These are phyloP conservation scores for Aquilaria agallochum DNA, from an alignment of 441 rosid genomes.

Conservation along the genomic window DNA sequence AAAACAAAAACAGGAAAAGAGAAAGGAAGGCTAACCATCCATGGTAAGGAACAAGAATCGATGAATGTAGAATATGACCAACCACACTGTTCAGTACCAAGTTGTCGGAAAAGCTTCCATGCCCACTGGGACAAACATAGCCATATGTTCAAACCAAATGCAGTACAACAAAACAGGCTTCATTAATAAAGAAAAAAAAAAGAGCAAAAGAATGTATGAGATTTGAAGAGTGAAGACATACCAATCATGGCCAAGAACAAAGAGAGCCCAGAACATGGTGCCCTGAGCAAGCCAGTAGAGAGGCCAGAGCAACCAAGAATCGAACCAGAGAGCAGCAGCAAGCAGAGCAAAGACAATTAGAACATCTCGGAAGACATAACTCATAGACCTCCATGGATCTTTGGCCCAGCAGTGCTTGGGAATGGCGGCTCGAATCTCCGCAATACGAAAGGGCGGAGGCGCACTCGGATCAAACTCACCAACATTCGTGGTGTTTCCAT, in stretches of 20 bases:
- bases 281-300: slow-evolving; percentile 36
- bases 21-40: slow-evolving; percentile 23
- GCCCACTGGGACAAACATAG: slow-evolving; percentile 21
- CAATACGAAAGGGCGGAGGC: slow-evolving; percentile 33
- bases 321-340: slow-evolving; percentile 23
- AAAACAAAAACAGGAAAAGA: background rate
- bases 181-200: background rate
- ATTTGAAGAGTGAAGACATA: background rate
- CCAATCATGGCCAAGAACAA: slow-evolving; percentile 41
- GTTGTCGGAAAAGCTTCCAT: slow-evolving; percentile 32
- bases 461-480: slow-evolving; percentile 26
- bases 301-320: slow-evolving; percentile 31
- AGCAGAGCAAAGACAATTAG: slow-evolving; percentile 22
- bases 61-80: slow-evolving; percentile 32
- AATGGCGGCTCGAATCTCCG: slow-evolving; percentile 35
- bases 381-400: slow-evolving; percentile 30
- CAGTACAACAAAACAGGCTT: background rate
- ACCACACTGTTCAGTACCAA: slow-evolving; percentile 28
- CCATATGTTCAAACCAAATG: background rate
- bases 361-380: slow-evolving; percentile 29
- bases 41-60: slow-evolving; percentile 34
- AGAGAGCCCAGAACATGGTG: slow-evolving; percentile 37
- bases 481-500: no score
- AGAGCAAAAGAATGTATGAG: background rate
- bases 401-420: slow-evolving; percentile 36